Base-by-base conservation (phyloP, 129 eudicot genomes). In the Calendula officinalis region DNA sequence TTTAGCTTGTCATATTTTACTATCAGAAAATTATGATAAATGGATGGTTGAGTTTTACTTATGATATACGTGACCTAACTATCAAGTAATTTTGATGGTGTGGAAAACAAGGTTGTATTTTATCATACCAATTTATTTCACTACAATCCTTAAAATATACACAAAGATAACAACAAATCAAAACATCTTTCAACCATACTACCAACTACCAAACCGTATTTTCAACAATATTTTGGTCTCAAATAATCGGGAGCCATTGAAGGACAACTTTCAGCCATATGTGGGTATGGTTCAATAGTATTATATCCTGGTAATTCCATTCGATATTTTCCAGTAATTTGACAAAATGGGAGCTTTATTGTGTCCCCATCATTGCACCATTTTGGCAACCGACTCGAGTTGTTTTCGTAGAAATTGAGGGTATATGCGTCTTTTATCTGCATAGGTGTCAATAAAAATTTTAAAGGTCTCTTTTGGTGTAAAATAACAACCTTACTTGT, bases 341-440 rank as follows among this genome's bases (percentile, higher is more conserved):
- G 99, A 73, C 99, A 94, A 71, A 44, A 94, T 1, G 95, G 95
- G 37, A 89, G 84, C 78, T 86, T 73, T 70, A 79, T 92, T 1
- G 77, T 71, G 80, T 94, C 92, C 30, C 68, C 97, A 51, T 83
- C 83, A 12, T 94, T 89, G 84, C 99, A 94, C 99, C 99, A 94
- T 51, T 73, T 86, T 17, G 99, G 99, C 69, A 94, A 69, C 22
- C 92, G 95, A 62, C 90, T 83, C 35, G 89, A 75, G 70, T 94
- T 75, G 79, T 71, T 86, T 60, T 94, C 99, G 13, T 86, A 94
- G 63, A 88, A 85, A 14, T 89, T 94, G 72, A 94, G 97, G 0
- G 78, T 71, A 78, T 94, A 94, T 3, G 99, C 97, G 74, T 94
- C 99, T 59, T 86, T 94, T 75, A 94, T 94, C 99, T 94, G 90